These are phyloP conservation scores for Ophiostoma montium DNA, from an alignment of 2,329 filamentous ascomycete genomes.

Conservation along the genomic window DNA sequence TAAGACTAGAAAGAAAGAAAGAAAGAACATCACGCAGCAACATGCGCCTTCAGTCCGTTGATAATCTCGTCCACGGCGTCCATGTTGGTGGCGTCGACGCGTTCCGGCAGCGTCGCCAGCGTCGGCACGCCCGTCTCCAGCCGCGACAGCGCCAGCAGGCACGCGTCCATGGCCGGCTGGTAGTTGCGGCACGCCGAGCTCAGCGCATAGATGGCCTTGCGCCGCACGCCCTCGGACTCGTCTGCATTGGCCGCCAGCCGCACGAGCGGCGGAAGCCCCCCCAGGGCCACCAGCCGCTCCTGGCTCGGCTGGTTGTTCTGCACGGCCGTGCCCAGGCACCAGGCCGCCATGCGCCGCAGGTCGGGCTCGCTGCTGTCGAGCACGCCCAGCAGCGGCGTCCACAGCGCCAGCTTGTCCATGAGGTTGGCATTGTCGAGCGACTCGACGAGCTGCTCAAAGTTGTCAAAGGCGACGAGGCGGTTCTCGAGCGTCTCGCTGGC, in stretches of 20 bases:
- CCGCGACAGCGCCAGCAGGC: slow-evolving; percentile 42
- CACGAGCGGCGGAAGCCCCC: slow-evolving; percentile 58
- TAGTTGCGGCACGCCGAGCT: slow-evolving; percentile 81
- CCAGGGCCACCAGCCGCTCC: slow-evolving; percentile 49
- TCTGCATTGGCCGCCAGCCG: slow-evolving; percentile 46
- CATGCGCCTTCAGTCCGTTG: slow-evolving; percentile 41
- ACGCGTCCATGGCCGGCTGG: slow-evolving; percentile 62
- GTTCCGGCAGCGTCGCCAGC: slow-evolving; percentile 40
- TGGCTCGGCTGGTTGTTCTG: slow-evolving; percentile 88
- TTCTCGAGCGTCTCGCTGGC: slow-evolving; percentile 50
- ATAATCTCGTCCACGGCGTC: slow-evolving; percentile 68
- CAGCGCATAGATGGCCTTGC: slow-evolving; percentile 81
- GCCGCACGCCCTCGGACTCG: slow-evolving; percentile 44
- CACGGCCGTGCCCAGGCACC: slow-evolving; percentile 86
- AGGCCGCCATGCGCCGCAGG: slow-evolving; percentile 74
- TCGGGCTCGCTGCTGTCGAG: slow-evolving; percentile 56
- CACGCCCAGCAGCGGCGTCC: slow-evolving; percentile 63
- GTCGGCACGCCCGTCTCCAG: slow-evolving; percentile 2
- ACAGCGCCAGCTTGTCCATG: slow-evolving; percentile 62
- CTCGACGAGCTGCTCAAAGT: slow-evolving; percentile 87
- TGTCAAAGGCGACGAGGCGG: slow-evolving; percentile 78
- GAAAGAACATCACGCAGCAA: slow-evolving; percentile 18
- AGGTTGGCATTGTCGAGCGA: slow-evolving; percentile 96
- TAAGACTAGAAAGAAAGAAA: neutral
- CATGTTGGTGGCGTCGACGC: slow-evolving; percentile 78